Base-by-base conservation (phyloP, 306 rosid species). In the Lagenaria siceraria region DNA sequence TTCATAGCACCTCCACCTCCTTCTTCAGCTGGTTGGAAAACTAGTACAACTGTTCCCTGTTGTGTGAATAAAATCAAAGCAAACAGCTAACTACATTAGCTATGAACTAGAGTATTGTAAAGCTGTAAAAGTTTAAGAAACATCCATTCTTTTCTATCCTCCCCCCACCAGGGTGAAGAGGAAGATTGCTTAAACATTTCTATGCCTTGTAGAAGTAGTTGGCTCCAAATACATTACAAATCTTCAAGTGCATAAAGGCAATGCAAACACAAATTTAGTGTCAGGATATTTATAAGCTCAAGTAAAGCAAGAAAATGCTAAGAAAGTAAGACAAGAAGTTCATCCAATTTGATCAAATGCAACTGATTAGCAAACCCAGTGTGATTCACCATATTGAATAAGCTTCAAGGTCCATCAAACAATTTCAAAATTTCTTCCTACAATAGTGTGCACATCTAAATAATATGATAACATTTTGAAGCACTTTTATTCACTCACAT, bases 1-100 rank as follows among this genome's bases (percentile, higher is more conserved):
- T 85, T 86, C 82, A 78, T 81, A 33, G 97, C 96, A 76, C 98
- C 97, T 42, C 81, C 94, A 78, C 91, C 90, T 81, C 91, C 97
- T 86, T 93, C 97, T 85, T 93, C 98, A 10, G 94, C 98, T 66
- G 98, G 98, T 88, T 93, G 98, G 85, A 91, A 93, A 78, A 93
- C 90, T 83, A 93, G 96, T 77, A 93, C 84, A 25, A 93, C 87
- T 36, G 97, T 91, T 52, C 98, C 98, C 97, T 93, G 55, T 62
- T 77, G 71, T 76, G 58, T 49, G 62, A 79, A n/a, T 43, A 53
- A 5, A 58, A 24, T 84, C 46, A 73, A 29, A 52, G 58, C 19
- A 73, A 49, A 49, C 38, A 58, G 29, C 12, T 18, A 19, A 61
- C 55, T 8, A 10, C 40, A 46, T 62, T 36, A 51, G 64, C 54